These are phyloP conservation scores for Wallacemonas rigidus DNA, from an alignment of 208 protist species.

Conservation along the genomic window DNA sequence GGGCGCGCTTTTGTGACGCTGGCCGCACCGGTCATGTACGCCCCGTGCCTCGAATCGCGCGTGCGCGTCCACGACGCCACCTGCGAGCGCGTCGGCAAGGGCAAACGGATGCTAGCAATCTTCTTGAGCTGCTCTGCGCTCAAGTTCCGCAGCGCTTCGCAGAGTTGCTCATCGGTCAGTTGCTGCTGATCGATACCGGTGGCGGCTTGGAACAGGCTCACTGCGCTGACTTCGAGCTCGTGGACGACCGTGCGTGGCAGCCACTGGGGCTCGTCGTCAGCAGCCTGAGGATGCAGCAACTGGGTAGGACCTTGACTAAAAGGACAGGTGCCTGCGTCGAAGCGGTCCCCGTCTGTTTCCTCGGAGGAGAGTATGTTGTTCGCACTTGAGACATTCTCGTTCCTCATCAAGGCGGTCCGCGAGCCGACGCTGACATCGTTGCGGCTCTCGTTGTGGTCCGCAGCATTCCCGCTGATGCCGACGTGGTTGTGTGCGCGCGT, in stretches of 20 bases:
- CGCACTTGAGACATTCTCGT: neutral
- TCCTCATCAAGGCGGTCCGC: too few species aligned
- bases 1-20: neutral
- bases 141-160: constrained; percentile 8
- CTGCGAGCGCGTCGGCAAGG: neutral
- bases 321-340: neutral
- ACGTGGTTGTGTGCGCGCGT: neutral
- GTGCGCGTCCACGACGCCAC: constrained; percentile 9
- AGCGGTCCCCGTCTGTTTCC: neutral
- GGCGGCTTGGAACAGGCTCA: constrained; percentile 1
- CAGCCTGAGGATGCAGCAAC: neutral
- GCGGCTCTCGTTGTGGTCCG: neutral
- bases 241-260: neutral
- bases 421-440: neutral
- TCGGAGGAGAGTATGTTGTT: neutral
- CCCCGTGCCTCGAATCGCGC: neutral
- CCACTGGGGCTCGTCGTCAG: neutral
- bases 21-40: neutral
- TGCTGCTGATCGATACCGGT: constrained; percentile 3
- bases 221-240: neutral
- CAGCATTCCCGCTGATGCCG: neutral
- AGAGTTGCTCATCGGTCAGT: constrained; percentile 1
- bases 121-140: neutral
- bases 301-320: neutral
- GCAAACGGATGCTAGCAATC: neutral